Conservation (phyloP, 2,329 filamentous ascomycete species). For the Alternaria tenuissima region DNA sequence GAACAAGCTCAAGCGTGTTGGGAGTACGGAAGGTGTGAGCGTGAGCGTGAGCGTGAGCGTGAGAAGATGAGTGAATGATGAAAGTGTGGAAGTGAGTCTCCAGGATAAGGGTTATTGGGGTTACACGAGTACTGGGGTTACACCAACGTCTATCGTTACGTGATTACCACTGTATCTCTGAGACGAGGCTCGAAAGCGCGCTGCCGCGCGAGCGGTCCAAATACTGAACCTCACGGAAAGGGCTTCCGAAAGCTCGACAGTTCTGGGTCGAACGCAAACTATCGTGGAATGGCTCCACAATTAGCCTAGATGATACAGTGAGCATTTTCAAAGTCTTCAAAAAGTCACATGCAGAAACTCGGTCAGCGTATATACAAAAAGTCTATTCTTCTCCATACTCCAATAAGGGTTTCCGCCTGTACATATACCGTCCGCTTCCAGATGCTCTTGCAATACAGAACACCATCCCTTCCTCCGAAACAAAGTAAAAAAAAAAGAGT, state of each 20-base stretch:
- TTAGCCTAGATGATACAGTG: background rate
- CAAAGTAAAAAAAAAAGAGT: constrained; percentile 7
- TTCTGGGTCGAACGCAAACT: background rate
- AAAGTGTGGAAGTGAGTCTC: background rate
- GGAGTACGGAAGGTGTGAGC: background rate
- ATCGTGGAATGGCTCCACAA: background rate
- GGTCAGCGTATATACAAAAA: background rate
- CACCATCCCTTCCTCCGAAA: background rate
- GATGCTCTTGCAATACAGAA: background rate
- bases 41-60: background rate
- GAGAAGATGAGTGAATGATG: background rate
- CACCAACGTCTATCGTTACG: background rate
- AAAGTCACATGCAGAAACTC: background rate
- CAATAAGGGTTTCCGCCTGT: background rate
- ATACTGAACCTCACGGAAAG: background rate
- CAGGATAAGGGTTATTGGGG: background rate
- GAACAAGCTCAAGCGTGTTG: background rate
- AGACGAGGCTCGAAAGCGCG: background rate
- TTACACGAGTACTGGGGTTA: too few relatives aligned
- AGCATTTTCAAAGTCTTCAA: background rate
- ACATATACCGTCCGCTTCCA: background rate
- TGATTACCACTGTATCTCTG: background rate
- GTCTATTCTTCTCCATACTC: constrained; percentile 10
- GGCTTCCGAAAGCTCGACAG: background rate
- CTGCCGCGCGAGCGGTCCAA: background rate